Percentiles rank a stretch among this genome's conserved stretches.
Conservation (phyloP, 331 rosid species). For the Malus hybrid region DNA sequence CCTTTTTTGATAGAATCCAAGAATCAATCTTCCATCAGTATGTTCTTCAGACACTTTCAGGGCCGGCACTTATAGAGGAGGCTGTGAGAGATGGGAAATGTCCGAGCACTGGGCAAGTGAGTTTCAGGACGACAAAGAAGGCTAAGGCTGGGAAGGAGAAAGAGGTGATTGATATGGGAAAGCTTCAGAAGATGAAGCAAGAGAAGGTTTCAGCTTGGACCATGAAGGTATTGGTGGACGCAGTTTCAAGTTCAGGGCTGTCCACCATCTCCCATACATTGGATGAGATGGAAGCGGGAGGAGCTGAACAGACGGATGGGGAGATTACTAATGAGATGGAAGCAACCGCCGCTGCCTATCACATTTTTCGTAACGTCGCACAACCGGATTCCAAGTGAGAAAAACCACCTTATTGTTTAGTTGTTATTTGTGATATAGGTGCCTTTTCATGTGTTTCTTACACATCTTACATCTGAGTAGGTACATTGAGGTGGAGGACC, state of each 20-base stretch:
- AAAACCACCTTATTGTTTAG: constrained; percentile 3
- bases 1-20: constrained; percentile 85
- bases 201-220: constrained; percentile 96
- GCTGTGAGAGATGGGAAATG: constrained; percentile 50
- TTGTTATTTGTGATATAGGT: neutral
- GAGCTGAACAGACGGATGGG: constrained; percentile 43
- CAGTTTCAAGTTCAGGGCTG: constrained; percentile 67
- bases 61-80: constrained; percentile 58
- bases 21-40: constrained; percentile 85
- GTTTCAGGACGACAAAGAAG: constrained; percentile 51
- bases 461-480: constrained; percentile 24
- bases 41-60: constrained; percentile 71
- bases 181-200: constrained; percentile 70
- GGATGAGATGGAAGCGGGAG: constrained; percentile 46
- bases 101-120: constrained; percentile 44
- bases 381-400: constrained; percentile 58
- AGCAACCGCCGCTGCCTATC: constrained; percentile 73
- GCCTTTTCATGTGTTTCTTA: neutral
- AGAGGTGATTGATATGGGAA: constrained; percentile 63
- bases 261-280: constrained; percentile 62
- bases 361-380: constrained; percentile 66
- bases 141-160: constrained; percentile 33
- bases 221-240: constrained; percentile 84
- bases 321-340: constrained; percentile 91
- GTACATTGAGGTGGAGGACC: constrained; percentile 69